Evolutionary conservation across 495 filamentous ascomycete genomes (phyloP).

Genomic region (Xylaria grammica): DNA sequence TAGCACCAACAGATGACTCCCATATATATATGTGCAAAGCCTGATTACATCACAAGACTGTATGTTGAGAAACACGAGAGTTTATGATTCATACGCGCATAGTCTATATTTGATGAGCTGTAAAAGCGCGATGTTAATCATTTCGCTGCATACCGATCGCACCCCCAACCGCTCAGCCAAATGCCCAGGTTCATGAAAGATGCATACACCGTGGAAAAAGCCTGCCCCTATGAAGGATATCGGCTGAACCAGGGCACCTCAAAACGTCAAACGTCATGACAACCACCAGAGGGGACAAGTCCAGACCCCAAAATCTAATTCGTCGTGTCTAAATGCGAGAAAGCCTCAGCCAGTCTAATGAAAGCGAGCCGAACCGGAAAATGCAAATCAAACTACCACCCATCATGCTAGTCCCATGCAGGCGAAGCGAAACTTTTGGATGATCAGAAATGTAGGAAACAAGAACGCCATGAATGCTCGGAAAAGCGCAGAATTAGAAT

Average conservation of each 20-base stretch:
- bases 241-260: constrained; percentile 22
- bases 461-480: constrained; percentile 22
- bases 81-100: constrained; percentile 27
- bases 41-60: too few species aligned
- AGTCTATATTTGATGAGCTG: constrained; percentile 36
- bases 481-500: constrained; percentile 19
- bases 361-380: constrained; percentile 47
- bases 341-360: constrained; percentile 49
- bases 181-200: constrained; percentile 38
- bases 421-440: constrained; percentile 43
- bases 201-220: constrained; percentile 33
- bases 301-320: constrained; percentile 38
- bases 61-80: background rate
- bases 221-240: constrained; percentile 29
- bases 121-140: constrained; percentile 12
- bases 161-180: constrained; percentile 20
- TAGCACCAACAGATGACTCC: too few species aligned
- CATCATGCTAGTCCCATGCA: constrained; percentile 48
- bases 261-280: constrained; percentile 40
- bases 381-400: constrained; percentile 46
- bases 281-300: constrained; percentile 31
- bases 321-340: constrained; percentile 43
- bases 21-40: too few species aligned
- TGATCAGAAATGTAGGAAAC: constrained; percentile 22
- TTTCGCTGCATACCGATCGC: constrained; percentile 32